phyloP scores from a whole-genome alignment of 805 yeast species.

The Komagataella ulmi region DNA sequence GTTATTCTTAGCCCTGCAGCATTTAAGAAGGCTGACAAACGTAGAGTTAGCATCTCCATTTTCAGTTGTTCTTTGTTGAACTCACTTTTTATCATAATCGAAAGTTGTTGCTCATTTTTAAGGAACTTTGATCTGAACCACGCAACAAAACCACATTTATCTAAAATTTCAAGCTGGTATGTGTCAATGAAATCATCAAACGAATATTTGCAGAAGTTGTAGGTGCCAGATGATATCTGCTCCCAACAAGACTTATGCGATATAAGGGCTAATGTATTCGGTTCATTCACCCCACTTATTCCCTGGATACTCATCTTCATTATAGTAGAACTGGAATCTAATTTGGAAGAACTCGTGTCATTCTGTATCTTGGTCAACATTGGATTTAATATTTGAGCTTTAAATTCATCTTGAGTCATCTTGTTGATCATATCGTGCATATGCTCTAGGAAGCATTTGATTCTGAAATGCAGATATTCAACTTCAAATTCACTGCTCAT shows the following conservation, averaged over 20 bases:
- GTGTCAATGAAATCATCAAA: background rate
- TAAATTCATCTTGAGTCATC: constrained; percentile 22
- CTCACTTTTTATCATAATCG: constrained; percentile 26
- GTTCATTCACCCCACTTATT: constrained; percentile 8
- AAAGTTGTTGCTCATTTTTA: constrained; percentile 21
- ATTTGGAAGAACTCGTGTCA: constrained; percentile 6
- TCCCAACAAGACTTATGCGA: constrained; percentile 38
- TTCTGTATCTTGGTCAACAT: constrained; percentile 18
- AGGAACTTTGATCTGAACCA: constrained; percentile 18
- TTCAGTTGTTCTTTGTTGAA: constrained; percentile 22
- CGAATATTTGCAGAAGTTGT: constrained; percentile 20
- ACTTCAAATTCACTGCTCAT: constrained; percentile 37
- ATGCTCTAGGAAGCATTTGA: constrained; percentile 31
- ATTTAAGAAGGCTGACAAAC: constrained; percentile 28
- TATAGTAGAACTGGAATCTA: constrained; percentile 11
- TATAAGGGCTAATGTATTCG: constrained; percentile 1
- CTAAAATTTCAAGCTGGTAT: constrained; percentile 14
- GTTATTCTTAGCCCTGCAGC: constrained; percentile 34
- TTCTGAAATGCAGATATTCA: constrained; percentile 23
- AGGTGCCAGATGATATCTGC: constrained; percentile 30
- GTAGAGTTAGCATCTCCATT: constrained; percentile 21
- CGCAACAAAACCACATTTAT: constrained; percentile 20
- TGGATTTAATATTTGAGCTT: constrained; percentile 17
- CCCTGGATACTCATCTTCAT: constrained; percentile 10
- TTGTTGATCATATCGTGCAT: constrained; percentile 20